Percentiles rank a stretch among this genome's conserved stretches.
These are phyloP conservation scores for Alternaria brassicicola DNA, from an alignment of 2,329 filamentous ascomycete genomes.

Conservation along the genomic window DNA sequence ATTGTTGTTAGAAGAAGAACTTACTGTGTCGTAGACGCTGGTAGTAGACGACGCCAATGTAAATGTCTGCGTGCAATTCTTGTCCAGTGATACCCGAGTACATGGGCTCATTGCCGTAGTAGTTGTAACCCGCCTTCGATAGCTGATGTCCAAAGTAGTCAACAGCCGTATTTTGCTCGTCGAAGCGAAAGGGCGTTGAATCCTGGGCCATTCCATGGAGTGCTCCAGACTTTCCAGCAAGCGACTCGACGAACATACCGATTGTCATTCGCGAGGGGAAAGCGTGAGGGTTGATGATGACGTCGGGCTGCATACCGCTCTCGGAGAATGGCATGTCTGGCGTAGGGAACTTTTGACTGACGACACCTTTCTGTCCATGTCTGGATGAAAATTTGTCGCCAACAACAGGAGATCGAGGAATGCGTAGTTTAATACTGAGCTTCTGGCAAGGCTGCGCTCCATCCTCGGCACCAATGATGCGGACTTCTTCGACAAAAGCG, in stretches of 20 bases:
- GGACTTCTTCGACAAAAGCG: conserved; percentile 90
- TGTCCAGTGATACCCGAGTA: conserved; percentile 85
- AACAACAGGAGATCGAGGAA: conserved; percentile 88
- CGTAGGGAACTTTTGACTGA: conserved; percentile 92
- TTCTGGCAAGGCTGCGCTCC: conserved; percentile 84
- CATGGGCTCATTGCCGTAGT: conserved; percentile 97
- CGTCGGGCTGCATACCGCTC: conserved; percentile 92
- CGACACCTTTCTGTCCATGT: conserved; percentile 97
- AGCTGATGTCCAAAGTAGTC: conserved; percentile 98
- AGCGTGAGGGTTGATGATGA: conserved; percentile 99
- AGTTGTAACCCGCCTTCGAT: conserved; percentile 94
- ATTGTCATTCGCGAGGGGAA: conserved; percentile 99
- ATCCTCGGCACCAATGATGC: conserved; percentile 83
- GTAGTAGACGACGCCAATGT: conserved; percentile 97
- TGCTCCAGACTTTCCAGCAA: conserved; percentile 92
- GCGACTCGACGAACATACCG: conserved; percentile 97
- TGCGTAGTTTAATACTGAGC: conserved; percentile 88
- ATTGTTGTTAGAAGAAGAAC: neutral
- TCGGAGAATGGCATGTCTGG: conserved; percentile 97
- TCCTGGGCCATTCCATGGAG: conserved; percentile 96
- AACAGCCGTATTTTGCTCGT: conserved; percentile 86
- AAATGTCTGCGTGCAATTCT: conserved; percentile 93
- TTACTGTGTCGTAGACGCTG: conserved; percentile 86
- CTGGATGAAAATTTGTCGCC: conserved; percentile 99
- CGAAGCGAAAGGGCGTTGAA: conserved; percentile 92